Conservation (phyloP, 2,329 filamentous ascomycete species). For the Fusarium lyarnte region DNA sequence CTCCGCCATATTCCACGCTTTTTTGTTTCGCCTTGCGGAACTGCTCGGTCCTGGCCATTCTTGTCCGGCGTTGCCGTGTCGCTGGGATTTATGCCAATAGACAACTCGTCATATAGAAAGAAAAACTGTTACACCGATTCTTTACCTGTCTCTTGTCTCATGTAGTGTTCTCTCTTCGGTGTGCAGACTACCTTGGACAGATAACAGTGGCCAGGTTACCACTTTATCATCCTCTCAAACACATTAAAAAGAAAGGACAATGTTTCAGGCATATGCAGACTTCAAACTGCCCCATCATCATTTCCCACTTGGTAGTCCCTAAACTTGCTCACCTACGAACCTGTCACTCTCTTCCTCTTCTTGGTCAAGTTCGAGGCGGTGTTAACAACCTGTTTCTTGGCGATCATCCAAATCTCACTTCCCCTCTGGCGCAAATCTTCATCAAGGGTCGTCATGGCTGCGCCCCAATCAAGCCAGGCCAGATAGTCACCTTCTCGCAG, state of each 20-base stretch:
- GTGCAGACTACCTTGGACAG: not conserved
- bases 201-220: not conserved
- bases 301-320: not conserved
- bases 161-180: not conserved
- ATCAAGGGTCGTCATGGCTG: constrained; percentile 20
- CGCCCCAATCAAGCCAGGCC: constrained; percentile 20
- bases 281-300: not conserved
- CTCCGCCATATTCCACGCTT: constrained; percentile 4
- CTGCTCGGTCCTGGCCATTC: not conserved
- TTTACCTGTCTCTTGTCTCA: not conserved
- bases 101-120: constrained; percentile 4
- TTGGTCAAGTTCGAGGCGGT: constrained; percentile 11
- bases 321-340: not conserved
- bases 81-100: not conserved
- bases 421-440: constrained; percentile 27
- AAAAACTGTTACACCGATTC: not conserved
- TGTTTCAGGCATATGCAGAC: not conserved
- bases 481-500: constrained; percentile 20
- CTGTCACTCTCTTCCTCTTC: constrained; percentile 5
- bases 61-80: constrained; percentile 20
- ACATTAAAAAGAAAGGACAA: not conserved
- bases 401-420: constrained; percentile 8
- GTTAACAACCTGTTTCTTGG: constrained; percentile 20
- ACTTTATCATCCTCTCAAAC: not conserved
- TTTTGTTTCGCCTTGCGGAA: not conserved